Evolutionary conservation across 2,329 filamentous ascomycete species (phyloP).

Genomic region (Exophiala xenobiotica): DNA sequence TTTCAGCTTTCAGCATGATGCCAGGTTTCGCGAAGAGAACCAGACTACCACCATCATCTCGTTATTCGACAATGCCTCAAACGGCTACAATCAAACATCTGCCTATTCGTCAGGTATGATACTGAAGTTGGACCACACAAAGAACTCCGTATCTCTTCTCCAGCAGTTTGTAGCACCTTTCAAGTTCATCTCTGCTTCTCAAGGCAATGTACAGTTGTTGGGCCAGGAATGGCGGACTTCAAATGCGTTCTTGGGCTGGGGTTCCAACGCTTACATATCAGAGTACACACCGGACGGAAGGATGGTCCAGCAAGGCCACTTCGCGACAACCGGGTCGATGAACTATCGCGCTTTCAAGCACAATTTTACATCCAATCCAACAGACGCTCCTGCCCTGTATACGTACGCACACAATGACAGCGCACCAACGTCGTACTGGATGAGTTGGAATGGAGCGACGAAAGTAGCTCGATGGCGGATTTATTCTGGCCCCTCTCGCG

Average conservation of each 20-base stretch:
- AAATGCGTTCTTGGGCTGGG: slow-evolving; percentile 44
- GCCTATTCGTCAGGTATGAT: slow-evolving; percentile 41
- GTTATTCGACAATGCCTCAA: slow-evolving; percentile 45
- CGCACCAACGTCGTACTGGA: slow-evolving; percentile 32
- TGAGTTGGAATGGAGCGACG: slow-evolving; percentile 52
- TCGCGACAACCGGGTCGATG: slow-evolving; percentile 39
- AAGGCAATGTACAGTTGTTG: slow-evolving; percentile 41
- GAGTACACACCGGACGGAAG: slow-evolving; percentile 39
- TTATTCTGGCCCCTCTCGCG: slow-evolving; percentile 28
- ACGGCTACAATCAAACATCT: slow-evolving; percentile 42
- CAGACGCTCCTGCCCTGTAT: slow-evolving; percentile 22
- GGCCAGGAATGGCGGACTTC: slow-evolving; percentile 27
- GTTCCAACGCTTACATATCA: slow-evolving; percentile 41
- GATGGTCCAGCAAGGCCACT: slow-evolving; percentile 39
- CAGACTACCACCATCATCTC: slow-evolving; percentile 40
- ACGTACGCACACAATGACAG: slow-evolving; percentile 19
- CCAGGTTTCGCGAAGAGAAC: slow-evolving; percentile 41
- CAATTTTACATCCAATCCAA: slow-evolving; percentile 20
- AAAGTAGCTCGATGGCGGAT: slow-evolving; percentile 44
- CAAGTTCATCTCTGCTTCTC: slow-evolving; percentile 24
- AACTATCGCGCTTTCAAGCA: slow-evolving; percentile 45
- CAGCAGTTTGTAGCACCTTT: slow-evolving; percentile 32
- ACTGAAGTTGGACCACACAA: slow-evolving; percentile 40
- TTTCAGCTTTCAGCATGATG: slow-evolving; percentile 46
- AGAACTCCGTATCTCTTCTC: slow-evolving; percentile 37